Evolutionary conservation across 192 early-diverging fungal species (phyloP).

Genomic region (Chytriomyces hyalinus): DNA sequence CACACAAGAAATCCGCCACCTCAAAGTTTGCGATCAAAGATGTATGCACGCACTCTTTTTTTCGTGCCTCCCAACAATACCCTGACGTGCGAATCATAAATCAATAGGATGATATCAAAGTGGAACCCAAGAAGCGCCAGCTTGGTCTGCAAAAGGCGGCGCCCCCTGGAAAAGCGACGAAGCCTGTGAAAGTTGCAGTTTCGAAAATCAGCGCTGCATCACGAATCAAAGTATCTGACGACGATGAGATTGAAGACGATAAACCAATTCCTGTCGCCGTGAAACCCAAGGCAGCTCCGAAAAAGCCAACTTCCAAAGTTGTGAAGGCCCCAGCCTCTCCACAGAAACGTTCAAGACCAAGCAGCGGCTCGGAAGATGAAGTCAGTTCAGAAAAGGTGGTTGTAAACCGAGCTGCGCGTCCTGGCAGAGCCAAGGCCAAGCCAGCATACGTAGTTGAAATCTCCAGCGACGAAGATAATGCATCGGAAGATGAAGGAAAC

Average conservation of each 20-base stretch:
- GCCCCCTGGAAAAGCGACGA: conserved; percentile 14
- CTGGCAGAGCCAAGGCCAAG: neutral
- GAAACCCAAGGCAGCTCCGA: neutral
- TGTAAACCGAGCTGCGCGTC: neutral
- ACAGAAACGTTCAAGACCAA: conserved; percentile 1
- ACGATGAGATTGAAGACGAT: conserved; percentile 17
- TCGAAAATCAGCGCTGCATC: neutral
- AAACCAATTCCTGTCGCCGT: conserved; percentile 19
- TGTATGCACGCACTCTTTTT: neutral
- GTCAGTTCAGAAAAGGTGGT: neutral
- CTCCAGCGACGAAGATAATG: neutral
- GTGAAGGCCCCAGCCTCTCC: conserved; percentile 5
- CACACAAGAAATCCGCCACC: conserved; percentile 24
- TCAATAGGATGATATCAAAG: neutral
- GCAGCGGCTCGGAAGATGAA: neutral
- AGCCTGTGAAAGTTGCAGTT: conserved; percentile 9
- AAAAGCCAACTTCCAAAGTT: neutral
- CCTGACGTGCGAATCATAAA: neutral
- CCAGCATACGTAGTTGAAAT: conserved; percentile 6
- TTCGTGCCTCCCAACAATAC: neutral
- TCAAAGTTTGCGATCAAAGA: conserved; percentile 2
- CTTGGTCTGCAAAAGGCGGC: conserved; percentile 21
- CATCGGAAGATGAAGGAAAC: conserved; percentile 1
- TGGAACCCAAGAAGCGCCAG: conserved; percentile 23
- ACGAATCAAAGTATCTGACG: neutral